These are phyloP conservation scores for Caloboletus firmus DNA, from an alignment of 1,284 basidiomycete genomes.

Conservation along the genomic window DNA sequence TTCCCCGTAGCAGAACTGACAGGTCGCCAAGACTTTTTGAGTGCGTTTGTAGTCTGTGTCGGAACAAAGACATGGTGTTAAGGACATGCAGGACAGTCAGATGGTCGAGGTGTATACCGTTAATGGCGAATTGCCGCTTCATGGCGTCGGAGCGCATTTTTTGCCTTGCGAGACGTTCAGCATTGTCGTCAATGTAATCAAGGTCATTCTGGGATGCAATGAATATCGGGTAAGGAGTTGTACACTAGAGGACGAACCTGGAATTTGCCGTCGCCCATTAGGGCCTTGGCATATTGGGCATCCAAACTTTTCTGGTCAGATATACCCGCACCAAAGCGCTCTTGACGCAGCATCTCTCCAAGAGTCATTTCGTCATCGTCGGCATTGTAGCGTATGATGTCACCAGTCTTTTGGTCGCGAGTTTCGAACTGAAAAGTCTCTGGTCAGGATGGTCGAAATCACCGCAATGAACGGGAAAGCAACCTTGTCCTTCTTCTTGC, in stretches of 20 bases:
- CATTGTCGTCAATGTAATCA: conserved; percentile 97
- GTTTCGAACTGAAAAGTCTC: conserved; percentile 70
- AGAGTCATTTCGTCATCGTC: conserved; percentile 88
- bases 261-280: conserved; percentile 86
- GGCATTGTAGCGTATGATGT: conserved; percentile 80
- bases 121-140: conserved; percentile 96
- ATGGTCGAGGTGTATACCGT: conserved; percentile 55
- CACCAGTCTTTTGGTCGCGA: conserved; percentile 84
- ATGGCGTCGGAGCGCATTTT: conserved; percentile 96
- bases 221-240: neutral
- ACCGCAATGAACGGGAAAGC: conserved; percentile 5
- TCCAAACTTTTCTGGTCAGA: conserved; percentile 91
- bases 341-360: conserved; percentile 91
- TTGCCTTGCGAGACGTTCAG: conserved; percentile 85
- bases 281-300: conserved; percentile 83
- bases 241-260: conserved; percentile 50
- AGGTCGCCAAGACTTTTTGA: conserved; percentile 85
- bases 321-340: conserved; percentile 86
- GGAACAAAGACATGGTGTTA: neutral
- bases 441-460: neutral
- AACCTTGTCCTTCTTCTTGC: conserved; percentile 77
- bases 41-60: conserved; percentile 88
- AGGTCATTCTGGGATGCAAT: conserved; percentile 61
- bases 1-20: conserved; percentile 87
- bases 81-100: conserved; percentile 1